These are phyloP conservation scores for Peltaster fructicola DNA, from an alignment of 2,329 filamentous ascomycete species.

Conservation along the genomic window DNA sequence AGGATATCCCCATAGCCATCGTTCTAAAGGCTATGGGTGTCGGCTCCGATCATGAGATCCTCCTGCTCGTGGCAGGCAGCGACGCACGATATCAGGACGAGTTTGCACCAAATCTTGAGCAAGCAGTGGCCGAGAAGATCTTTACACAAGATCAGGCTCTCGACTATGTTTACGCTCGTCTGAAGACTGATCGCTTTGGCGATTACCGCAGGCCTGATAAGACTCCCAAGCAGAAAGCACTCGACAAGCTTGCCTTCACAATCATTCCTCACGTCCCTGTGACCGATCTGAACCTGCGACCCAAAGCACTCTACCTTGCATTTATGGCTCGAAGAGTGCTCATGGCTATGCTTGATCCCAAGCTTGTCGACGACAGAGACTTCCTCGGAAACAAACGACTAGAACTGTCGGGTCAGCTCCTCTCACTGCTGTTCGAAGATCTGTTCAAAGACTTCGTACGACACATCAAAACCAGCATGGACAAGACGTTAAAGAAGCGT, in stretches of 20 bases:
- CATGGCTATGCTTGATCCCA: conserved; percentile 80
- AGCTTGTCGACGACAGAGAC: conserved; percentile 85
- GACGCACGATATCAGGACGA: conserved; percentile 85
- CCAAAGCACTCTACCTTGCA: conserved; percentile 91
- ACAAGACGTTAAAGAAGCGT: conserved; percentile 88
- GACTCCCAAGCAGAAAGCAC: conserved; percentile 75
- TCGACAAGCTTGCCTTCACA: conserved; percentile 82
- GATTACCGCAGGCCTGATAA: conserved; percentile 35
- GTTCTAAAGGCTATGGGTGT: conserved; percentile 86
- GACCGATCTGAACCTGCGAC: conserved; percentile 77
- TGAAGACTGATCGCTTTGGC: conserved; percentile 63
- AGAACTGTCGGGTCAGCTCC: conserved; percentile 82
- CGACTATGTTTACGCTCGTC: conserved; percentile 72
- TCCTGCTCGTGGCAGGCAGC: conserved; percentile 74
- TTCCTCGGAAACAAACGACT: conserved; percentile 96
- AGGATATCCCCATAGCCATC: conserved; percentile 90
- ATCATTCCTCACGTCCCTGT: conserved; percentile 92
- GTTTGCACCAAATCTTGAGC: conserved; percentile 89
- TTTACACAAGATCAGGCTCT: conserved; percentile 90
- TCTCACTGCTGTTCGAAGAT: conserved; percentile 91
- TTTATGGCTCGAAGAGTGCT: conserved; percentile 95
- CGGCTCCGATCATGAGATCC: conserved; percentile 84
- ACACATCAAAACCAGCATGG: conserved; percentile 80
- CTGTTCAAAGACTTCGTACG: conserved; percentile 89
- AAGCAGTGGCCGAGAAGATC: conserved; percentile 65